These are phyloP conservation scores for Acanthamoeba triangularis DNA, from an alignment of 208 protist genomes.

Conservation along the genomic window DNA sequence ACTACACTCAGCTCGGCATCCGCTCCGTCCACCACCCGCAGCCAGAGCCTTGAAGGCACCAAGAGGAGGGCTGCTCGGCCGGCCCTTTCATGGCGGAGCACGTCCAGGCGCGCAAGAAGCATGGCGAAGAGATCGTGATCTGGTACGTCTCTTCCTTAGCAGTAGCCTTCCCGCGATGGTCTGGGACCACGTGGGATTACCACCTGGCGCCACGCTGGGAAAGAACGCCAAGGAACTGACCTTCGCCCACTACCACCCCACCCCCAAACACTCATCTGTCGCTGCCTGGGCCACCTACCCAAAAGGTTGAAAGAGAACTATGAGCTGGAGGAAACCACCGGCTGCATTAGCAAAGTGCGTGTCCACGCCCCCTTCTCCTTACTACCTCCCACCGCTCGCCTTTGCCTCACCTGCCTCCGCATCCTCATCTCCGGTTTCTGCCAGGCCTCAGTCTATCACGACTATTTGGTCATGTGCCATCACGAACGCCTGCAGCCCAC, in stretches of 20 bases:
- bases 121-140: slow-evolving; percentile 43
- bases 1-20: too few relatives aligned
- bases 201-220: not conserved
- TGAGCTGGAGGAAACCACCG: not conserved
- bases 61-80: not conserved
- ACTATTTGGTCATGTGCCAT: slow-evolving; percentile 31
- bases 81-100: not conserved
- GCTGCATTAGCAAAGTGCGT: slow-evolving; percentile 14
- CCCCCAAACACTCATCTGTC: not conserved
- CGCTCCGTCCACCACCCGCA: too few relatives aligned
- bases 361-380: not conserved
- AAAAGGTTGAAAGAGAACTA: slow-evolving; percentile 14
- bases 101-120: slow-evolving; percentile 23
- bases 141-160: not conserved
- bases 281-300: not conserved
- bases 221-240: not conserved
- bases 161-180: not conserved
- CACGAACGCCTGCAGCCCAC: not conserved
- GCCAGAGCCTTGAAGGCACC: too few relatives aligned
- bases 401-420: not conserved
- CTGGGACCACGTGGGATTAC: not conserved
- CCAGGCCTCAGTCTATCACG: slow-evolving; percentile 34
- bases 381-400: not conserved
- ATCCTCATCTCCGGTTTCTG: not conserved
- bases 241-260: not conserved